Conservation (phyloP, 2,329 filamentous ascomycete species). For the Plectosphaerella cucumerina region DNA sequence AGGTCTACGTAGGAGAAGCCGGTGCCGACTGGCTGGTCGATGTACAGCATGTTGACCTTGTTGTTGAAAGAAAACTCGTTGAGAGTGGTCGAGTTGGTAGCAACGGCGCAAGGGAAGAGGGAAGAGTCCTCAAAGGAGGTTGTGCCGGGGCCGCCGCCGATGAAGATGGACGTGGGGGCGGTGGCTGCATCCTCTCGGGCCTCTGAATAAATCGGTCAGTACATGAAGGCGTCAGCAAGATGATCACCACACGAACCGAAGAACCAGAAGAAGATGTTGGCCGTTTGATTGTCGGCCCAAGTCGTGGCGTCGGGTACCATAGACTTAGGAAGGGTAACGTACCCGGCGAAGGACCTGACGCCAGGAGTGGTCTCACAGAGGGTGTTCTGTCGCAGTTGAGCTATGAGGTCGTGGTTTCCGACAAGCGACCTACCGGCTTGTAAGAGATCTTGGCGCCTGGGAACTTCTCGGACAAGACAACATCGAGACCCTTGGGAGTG, state of each 20-base stretch:
- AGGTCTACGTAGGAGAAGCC: slow-evolving; percentile 25
- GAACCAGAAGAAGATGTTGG: slow-evolving; percentile 63
- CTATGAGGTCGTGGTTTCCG: no score
- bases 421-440: not conserved
- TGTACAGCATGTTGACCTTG: slow-evolving; percentile 63
- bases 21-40: slow-evolving; percentile 54
- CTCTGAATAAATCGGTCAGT: slow-evolving; percentile 26
- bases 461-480: slow-evolving; percentile 1
- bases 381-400: slow-evolving; percentile 7
- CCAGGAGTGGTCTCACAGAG: slow-evolving; percentile 55
- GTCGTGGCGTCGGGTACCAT: slow-evolving; percentile 21
- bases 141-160: slow-evolving; percentile 58
- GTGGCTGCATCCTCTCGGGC: slow-evolving; percentile 45
- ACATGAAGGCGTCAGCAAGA: not conserved
- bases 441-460: slow-evolving; percentile 2
- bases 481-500: not conserved
- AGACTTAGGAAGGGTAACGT: slow-evolving; percentile 48
- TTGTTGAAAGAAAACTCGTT: slow-evolving; percentile 63
- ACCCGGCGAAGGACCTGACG: slow-evolving; percentile 52
- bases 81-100: slow-evolving; percentile 39
- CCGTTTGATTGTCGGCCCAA: slow-evolving; percentile 33
- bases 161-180: slow-evolving; percentile 57
- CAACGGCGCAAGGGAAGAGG: slow-evolving; percentile 48
- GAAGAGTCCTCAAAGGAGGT: slow-evolving; percentile 51
- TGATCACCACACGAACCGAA: slow-evolving; percentile 9